Evolutionary conservation across 768 basidiomycete species (phyloP).

Genomic region (Daedalea quercina): DNA sequence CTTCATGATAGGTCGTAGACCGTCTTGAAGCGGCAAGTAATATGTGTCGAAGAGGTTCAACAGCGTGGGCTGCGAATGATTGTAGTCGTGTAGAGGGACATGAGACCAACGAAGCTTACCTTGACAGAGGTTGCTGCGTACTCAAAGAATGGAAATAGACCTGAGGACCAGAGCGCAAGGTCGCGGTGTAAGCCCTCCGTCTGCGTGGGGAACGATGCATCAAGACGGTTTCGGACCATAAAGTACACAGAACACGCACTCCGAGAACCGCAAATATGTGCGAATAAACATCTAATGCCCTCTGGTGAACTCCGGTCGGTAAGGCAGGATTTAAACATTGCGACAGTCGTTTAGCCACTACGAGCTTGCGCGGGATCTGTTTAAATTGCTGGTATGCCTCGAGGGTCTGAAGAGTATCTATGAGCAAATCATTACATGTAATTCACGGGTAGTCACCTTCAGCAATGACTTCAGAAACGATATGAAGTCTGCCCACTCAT

Average conservation of each 20-base stretch:
- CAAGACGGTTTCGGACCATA: neutral
- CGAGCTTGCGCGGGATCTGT: constrained; percentile 91
- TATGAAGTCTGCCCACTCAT: constrained; percentile 99
- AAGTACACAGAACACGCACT: constrained; percentile 38
- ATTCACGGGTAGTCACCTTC: constrained; percentile 45
- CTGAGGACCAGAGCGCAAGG: constrained; percentile 89
- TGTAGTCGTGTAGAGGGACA: neutral
- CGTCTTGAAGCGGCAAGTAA: constrained; percentile 80
- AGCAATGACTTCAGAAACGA: constrained; percentile 91
- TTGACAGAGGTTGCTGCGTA: constrained; percentile 99
- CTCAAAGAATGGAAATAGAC: constrained; percentile 97
- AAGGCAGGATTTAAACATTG: constrained; percentile 98
- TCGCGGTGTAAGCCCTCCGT: constrained; percentile 83
- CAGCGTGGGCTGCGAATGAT: constrained; percentile 58
- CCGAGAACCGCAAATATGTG: constrained; percentile 90
- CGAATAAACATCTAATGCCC: constrained; percentile 90
- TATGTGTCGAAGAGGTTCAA: constrained; percentile 89
- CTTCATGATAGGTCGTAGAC: constrained; percentile 86
- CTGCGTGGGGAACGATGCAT: constrained; percentile 30
- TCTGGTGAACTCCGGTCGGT: constrained; percentile 94
- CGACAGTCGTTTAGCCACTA: constrained; percentile 89
- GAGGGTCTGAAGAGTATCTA: constrained; percentile 49
- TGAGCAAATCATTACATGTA: neutral
- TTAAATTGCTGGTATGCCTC: constrained; percentile 93
- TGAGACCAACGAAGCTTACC: constrained; percentile 35